These are phyloP conservation scores for Catunica adiposa DNA, from an alignment of 2,329 filamentous ascomycete genomes.

Conservation along the genomic window DNA sequence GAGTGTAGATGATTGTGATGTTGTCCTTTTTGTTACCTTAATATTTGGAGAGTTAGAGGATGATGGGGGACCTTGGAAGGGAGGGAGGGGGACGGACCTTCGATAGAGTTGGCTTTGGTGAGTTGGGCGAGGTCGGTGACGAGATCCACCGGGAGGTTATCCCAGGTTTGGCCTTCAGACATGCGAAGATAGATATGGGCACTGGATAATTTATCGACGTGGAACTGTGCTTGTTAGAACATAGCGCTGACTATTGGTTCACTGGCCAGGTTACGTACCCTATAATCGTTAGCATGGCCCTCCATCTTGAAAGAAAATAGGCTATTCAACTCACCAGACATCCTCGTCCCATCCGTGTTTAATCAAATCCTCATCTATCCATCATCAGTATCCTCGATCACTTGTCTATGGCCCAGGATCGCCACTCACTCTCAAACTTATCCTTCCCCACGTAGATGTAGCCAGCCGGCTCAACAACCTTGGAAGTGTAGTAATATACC, in stretches of 20 bases:
- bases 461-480: slow-evolving; percentile 61
- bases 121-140: slow-evolving; percentile 85
- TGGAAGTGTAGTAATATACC: slow-evolving; percentile 95
- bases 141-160: slow-evolving; percentile 56
- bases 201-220: slow-evolving; percentile 91
- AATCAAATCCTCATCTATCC: slow-evolving; percentile 91
- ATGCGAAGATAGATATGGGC: slow-evolving; percentile 92
- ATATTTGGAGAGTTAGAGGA: neutral
- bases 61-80: neutral
- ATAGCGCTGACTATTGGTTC: too few relatives aligned
- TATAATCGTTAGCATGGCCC: neutral
- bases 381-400: neutral
- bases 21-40: slow-evolving; percentile 97
- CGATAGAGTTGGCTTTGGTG: slow-evolving; percentile 97
- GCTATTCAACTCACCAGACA: slow-evolving; percentile 51
- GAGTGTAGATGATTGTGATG: slow-evolving; percentile 89
- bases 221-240: slow-evolving; percentile 44
- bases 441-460: slow-evolving; percentile 96
- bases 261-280: neutral
- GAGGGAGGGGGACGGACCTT: slow-evolving; percentile 39
- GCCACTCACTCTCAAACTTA: slow-evolving; percentile 80
- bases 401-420: too few relatives aligned
- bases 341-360: slow-evolving; percentile 89
- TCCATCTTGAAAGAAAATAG: neutral
- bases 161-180: slow-evolving; percentile 65